phyloP scores from a whole-genome alignment of 345 rosid genomes.

The Populus alba region DNA sequence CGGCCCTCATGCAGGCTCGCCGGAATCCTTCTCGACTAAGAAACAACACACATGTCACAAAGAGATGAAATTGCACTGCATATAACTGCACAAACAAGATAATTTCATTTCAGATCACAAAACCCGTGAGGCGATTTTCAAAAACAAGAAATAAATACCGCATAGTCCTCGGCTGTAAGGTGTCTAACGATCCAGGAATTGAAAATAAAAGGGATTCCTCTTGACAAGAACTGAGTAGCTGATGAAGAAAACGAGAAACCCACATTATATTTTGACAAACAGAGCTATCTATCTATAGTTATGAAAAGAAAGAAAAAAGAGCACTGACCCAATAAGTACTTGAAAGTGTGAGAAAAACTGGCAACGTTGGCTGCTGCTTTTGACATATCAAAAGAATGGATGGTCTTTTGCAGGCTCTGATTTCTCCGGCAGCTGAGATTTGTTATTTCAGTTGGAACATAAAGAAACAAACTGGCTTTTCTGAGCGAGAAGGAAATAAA shows the following conservation, averaged over 20 bases:
- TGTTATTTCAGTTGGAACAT: too few species aligned
- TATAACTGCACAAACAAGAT: slow-evolving; percentile 51
- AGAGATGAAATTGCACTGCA: slow-evolving; percentile 87
- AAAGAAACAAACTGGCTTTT: too few species aligned
- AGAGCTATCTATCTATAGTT: not conserved
- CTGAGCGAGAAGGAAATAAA: too few species aligned
- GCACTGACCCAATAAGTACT: slow-evolving; percentile 26
- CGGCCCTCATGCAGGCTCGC: slow-evolving; percentile 85
- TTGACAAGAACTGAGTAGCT: slow-evolving; percentile 80
- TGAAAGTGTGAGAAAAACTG: slow-evolving; percentile 29
- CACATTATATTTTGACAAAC: not conserved
- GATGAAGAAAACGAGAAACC: not conserved
- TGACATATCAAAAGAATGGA: slow-evolving; percentile 10
- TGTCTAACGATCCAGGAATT: slow-evolving; percentile 87
- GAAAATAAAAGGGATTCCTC: slow-evolving; percentile 85
- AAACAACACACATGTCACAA: slow-evolving; percentile 82
- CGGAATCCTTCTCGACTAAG: slow-evolving; percentile 97
- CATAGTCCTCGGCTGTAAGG: slow-evolving; percentile 67
- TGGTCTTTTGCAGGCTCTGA: too few species aligned
- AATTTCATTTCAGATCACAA: not conserved
- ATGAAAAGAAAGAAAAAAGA: not conserved
- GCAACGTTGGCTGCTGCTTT: slow-evolving; percentile 16
- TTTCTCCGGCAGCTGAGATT: too few species aligned
- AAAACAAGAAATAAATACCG: slow-evolving; percentile 43
- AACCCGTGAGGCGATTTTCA: not conserved